Evolutionary conservation across 2,329 filamentous ascomycete genomes (phyloP), one percentile per base, ranked within the genome.

Genomic region (Sporothrix brasiliensis): DNA sequence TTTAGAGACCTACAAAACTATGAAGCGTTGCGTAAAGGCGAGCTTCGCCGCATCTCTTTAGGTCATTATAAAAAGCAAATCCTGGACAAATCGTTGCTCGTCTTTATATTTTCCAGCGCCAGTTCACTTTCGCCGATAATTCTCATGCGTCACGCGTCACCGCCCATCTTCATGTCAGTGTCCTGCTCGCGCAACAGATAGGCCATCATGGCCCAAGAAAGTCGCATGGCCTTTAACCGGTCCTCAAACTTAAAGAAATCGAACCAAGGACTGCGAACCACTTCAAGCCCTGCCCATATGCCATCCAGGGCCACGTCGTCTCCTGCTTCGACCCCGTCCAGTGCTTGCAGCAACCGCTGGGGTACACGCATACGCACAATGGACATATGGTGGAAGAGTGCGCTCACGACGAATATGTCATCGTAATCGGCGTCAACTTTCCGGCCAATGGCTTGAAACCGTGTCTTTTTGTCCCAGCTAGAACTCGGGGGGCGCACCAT

Each of bases 391-490:
- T 90, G 88, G 76, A 89, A 89, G 41, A 90, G 77, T 4, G 83
- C 83, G 77, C 86, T 89, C 53, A 90, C 76, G 53, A 90, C 80
- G 73, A 88, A 90, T 1, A 90, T 79, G 74, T 90, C 88, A 73
- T 90, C 88, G 75, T 84, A 85, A 47, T 80, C 80, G 1, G 77
- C 80, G 2, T 83, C 84, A 0, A 74, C 74, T 13, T 77, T 76
- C 73, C 83, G 84, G 5, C 88, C 88, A 70, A 90, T 86, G 27
- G 87, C 82, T 72, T 81, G 78, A 76, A 89, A 90, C 47, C 82
- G 81, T 41, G 84, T 83, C 78, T 88, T 88, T 71, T 81, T 82
- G 75, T 90, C 88, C 88, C 88, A 90, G 27, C 83, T 85, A 7
- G 83, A 79, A 11, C 84, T 78, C 0, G 88, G 88, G 10, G 85